Evolutionary conservation across 1,284 basidiomycete genomes (phyloP).

Genomic region (Clitocybe nebularis): DNA sequence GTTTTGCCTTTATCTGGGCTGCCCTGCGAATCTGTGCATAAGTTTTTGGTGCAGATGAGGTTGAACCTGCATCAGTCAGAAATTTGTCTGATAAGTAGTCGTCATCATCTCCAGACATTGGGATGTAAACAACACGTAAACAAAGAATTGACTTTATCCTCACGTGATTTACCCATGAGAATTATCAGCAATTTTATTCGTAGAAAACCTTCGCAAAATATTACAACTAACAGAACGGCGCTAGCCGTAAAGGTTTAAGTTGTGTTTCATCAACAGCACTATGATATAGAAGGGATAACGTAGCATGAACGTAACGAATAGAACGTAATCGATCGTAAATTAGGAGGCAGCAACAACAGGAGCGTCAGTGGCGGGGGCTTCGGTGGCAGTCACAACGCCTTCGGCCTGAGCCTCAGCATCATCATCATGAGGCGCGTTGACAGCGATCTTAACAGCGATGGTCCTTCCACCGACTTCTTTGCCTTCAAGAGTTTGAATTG

Average conservation of each 20-base stretch:
- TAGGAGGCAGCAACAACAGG: slow-evolving; percentile 17
- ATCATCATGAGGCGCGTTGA: slow-evolving; percentile 56
- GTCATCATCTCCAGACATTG: slow-evolving; percentile 67
- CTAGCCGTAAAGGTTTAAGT: slow-evolving; percentile 38
- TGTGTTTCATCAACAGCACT: slow-evolving; percentile 21
- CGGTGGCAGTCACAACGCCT: slow-evolving; percentile 28
- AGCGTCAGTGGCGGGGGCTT: slow-evolving; percentile 19
- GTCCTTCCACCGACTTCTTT: slow-evolving; percentile 77
- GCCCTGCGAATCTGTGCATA: slow-evolving; percentile 69
- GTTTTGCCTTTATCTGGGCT: slow-evolving; percentile 47
- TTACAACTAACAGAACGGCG: slow-evolving; percentile 37
- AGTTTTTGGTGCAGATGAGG: slow-evolving; percentile 44
- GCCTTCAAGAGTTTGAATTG: slow-evolving; percentile 76
- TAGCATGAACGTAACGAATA: slow-evolving; percentile 20
- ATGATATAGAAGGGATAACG: slow-evolving; percentile 25
- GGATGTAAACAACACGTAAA: slow-evolving; percentile 22
- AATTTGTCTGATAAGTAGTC: slow-evolving; percentile 87
- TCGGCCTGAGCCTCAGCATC: slow-evolving; percentile 34
- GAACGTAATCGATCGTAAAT: slow-evolving; percentile 19
- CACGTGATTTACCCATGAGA: no score
- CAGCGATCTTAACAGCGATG: slow-evolving; percentile 87
- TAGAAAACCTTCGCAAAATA: slow-evolving; percentile 30
- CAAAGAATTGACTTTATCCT: slow-evolving; percentile 4
- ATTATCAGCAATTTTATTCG: no score
- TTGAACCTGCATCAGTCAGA: slow-evolving; percentile 38